These are phyloP conservation scores for Pseudozyma sp. DNA, from an alignment of 1,284 basidiomycete genomes.

Conservation along the genomic window DNA sequence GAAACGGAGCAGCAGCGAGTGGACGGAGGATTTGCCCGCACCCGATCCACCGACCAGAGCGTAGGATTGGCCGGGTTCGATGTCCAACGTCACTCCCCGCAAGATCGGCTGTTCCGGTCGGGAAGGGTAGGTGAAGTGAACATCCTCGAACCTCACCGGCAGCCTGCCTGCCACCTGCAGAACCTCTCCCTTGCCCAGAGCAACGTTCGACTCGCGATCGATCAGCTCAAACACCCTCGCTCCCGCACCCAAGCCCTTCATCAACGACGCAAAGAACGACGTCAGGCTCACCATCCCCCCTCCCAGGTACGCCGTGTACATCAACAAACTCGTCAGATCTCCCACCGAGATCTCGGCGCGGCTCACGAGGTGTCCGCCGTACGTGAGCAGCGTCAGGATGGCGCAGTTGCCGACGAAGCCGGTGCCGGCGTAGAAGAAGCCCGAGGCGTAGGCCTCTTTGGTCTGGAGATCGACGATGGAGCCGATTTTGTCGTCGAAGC, in stretches of 20 bases:
- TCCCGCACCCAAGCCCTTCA: constrained; percentile 88
- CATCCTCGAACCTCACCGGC: constrained; percentile 69
- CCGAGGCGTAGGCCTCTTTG: constrained; percentile 89
- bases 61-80: constrained; percentile 66
- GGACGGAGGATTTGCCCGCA: constrained; percentile 83
- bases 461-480: constrained; percentile 81
- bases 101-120: constrained; percentile 69
- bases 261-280: constrained; percentile 70
- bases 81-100: constrained; percentile 67
- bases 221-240: constrained; percentile 91
- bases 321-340: constrained; percentile 77
- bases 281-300: constrained; percentile 71
- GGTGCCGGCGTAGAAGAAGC: constrained; percentile 86
- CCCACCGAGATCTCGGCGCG: constrained; percentile 79
- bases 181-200: constrained; percentile 46
- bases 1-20: constrained; percentile 87
- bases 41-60: constrained; percentile 69
- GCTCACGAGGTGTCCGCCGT: constrained; percentile 91
- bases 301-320: constrained; percentile 92
- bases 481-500: constrained; percentile 74
- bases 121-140: constrained; percentile 70
- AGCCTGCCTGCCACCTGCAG: constrained; percentile 25
- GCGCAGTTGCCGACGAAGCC: constrained; percentile 96
- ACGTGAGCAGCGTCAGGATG: constrained; percentile 86
- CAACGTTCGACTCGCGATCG: constrained; percentile 72